Evolutionary conservation across 2,329 filamentous ascomycete species (phyloP), one percentile per base, ranked within the genome.

Genomic region (Fusarium cyanostomum): DNA sequence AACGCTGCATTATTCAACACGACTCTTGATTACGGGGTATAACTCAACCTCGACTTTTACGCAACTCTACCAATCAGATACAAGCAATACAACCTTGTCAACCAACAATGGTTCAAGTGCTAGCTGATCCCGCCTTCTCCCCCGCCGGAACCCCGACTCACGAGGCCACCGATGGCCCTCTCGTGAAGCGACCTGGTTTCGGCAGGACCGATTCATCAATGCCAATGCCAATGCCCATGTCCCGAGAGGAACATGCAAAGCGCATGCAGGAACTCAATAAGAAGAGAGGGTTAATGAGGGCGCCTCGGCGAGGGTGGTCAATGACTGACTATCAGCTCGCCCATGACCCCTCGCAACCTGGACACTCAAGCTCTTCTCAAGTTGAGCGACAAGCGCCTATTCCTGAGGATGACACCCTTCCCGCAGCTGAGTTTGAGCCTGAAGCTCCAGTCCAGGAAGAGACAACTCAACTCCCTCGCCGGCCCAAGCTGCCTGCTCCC

Each of bases 231-330:
- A 49, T 42, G 44, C 56, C 72, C 28, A 74, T 77, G 70, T 74
- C 72, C 42, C 71, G 76, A 27, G 80, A 83, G 55, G 81, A 83
- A 49, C 76, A 81, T 53, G 70, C 69, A 15, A 71, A 73, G 34
- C 76, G 74, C 59, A 72, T 76, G 52, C 75, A 72, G 53, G 79
- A 82, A 51, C 69, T 78, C 16, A 75, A 69, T 62, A 69, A 72
- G 39, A 74, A 76, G 66, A 75, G 75, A 28, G 72, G 70, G 13
- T 56, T 73, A 56, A 75, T 77, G 66, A 77, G 77, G 43, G 63
- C 75, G 7, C 80, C 81, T 2, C 74, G 80, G 37, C 77, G 81
- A 35, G 80, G 81, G 13, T 81, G 80, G 71, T 82, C 81, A 28
- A 76, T 81, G 69, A 78, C 79, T 38, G 80, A 83, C 35, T 80